Evolutionary conservation across 2,329 filamentous ascomycete species (phyloP), one percentile per base, ranked within the genome.

Genomic region (Orbilia blumenaviensis): DNA sequence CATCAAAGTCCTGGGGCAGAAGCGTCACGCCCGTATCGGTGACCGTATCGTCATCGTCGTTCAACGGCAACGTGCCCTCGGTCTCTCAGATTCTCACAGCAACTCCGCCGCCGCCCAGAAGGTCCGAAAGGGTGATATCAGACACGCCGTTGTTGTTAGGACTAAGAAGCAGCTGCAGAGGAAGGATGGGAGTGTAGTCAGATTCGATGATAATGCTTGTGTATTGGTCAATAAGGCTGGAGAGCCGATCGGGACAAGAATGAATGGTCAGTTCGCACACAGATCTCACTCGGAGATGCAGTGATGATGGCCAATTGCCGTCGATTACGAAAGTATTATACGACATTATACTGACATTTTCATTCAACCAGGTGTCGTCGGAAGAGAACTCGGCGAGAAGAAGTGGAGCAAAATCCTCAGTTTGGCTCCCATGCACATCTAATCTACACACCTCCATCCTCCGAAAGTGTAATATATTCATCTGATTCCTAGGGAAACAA

Each of bases 331-430:
- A 2, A n/a, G n/a, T 29, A 52, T 54, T 8, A 3, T 9, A 21
- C 12, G 14, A 41, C 23, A 2, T 32, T 27, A 36, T 44, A 36
- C 44, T 48, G 58, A 60, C 14, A 81, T 64, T 81, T 78, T 14
- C 32, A 50, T 79, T 79, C 78, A 12, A 32, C n/a, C 81, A 89
- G 89, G 94, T 79, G 89, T 98, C 48, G 95, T 99, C 48, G 95
- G 93, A 73, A 88, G 90, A 29, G 95, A 99, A 86, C 84, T 99
- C 83, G 90, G 92, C 82, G 89, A 92, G 82, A 95, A 92, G 87
- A 91, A 96, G 85, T 99, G 95, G 95, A 96, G 93, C 81, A 99
- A 98, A 88, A 98, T 99, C 81, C 84, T 99, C 82, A 96, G 92
- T 80, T 88, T 99, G 87, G 95, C 95, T 66, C 94, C 95, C 52